Percentiles rank a stretch among this genome's conserved stretches.
Evolutionary conservation across 2,329 filamentous ascomycete species (phyloP).

Genomic region (Neofusicoccum laricinum): DNA sequence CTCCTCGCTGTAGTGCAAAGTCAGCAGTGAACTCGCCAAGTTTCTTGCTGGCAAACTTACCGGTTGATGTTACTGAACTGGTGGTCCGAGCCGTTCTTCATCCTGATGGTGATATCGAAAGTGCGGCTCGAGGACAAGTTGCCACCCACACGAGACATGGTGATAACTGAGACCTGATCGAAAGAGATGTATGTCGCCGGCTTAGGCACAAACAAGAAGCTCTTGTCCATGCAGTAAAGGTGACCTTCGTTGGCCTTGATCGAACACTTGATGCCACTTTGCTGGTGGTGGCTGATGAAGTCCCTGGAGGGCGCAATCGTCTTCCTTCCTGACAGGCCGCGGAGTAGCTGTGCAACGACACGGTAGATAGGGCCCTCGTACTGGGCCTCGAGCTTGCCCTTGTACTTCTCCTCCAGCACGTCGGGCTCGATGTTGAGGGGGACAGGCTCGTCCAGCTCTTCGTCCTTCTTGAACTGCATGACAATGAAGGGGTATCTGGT

Average conservation of each 20-base stretch:
- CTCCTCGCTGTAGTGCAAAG: constrained; percentile 62
- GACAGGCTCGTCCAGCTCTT: constrained; percentile 72
- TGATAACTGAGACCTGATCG: constrained; percentile 86
- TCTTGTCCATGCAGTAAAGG: constrained; percentile 94
- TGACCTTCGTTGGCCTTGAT: constrained; percentile 99
- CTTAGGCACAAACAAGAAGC: constrained; percentile 98
- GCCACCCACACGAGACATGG: constrained; percentile 92
- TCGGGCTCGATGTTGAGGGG: constrained; percentile 88
- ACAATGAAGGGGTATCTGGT: constrained; percentile 97
- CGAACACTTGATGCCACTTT: constrained; percentile 97
- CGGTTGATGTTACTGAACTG: constrained; percentile 99
- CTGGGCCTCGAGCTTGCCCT: constrained; percentile 80
- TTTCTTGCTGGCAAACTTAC: constrained; percentile 35
- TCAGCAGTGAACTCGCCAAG: constrained; percentile 19
- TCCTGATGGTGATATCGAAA: constrained; percentile 90
- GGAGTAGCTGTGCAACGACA: constrained; percentile 93
- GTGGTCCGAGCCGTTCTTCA: constrained; percentile 85
- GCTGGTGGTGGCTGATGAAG: constrained; percentile 88
- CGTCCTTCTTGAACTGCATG: constrained; percentile 98
- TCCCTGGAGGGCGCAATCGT: constrained; percentile 91
- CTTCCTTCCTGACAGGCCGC: constrained; percentile 90
- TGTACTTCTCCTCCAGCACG: constrained; percentile 78
- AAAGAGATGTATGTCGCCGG: constrained; percentile 96
- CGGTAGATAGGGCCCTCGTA: constrained; percentile 94
- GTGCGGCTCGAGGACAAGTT: constrained; percentile 91